Conservation (phyloP, 176 grass and related monocot species). For the Metroxylon sagu region DNA sequence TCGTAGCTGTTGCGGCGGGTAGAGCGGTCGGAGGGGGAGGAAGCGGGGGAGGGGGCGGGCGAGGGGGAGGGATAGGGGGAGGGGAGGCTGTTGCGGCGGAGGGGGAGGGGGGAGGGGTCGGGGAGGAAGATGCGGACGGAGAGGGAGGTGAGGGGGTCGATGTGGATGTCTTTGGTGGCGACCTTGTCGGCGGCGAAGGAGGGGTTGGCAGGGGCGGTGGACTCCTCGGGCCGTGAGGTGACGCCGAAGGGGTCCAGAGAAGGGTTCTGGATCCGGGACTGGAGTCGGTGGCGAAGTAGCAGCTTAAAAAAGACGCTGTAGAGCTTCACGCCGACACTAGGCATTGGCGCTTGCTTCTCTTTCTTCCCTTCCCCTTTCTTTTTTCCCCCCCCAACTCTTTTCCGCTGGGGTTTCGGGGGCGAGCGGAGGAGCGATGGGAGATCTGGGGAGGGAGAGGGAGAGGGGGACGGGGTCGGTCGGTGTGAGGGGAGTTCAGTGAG, state of each 20-base stretch:
- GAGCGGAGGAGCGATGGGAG: too few species aligned
- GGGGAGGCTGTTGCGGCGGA: constrained; percentile 46
- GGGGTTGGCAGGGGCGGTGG: constrained; percentile 40
- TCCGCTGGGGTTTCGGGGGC: neutral
- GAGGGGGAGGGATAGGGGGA: constrained; percentile 4
- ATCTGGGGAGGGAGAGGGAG: too few species aligned
- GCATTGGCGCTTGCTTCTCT: constrained; percentile 35
- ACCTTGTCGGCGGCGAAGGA: constrained; percentile 50
- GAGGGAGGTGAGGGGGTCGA: constrained; percentile 59
- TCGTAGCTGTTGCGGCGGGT: constrained; percentile 36
- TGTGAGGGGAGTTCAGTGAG: too few species aligned
- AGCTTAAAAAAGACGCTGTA: constrained; percentile 88
- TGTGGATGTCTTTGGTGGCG: constrained; percentile 78
- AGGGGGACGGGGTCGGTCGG: too few species aligned
- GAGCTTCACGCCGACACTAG: constrained; percentile 50
- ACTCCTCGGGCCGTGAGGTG: constrained; percentile 48
- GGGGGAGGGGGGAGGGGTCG: constrained; percentile 11
- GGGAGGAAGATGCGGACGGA: constrained; percentile 58
- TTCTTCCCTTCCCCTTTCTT: too few species aligned
- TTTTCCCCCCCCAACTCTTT: neutral
- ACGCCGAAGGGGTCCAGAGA: constrained; percentile 35
- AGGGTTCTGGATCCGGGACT: neutral
- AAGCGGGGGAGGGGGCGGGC: neutral
- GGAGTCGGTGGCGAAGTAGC: constrained; percentile 52
- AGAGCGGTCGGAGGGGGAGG: constrained; percentile 26